These are phyloP conservation scores for Wickerhamiella vanderwaltii DNA, from an alignment of 805 yeast species.

Conservation along the genomic window DNA sequence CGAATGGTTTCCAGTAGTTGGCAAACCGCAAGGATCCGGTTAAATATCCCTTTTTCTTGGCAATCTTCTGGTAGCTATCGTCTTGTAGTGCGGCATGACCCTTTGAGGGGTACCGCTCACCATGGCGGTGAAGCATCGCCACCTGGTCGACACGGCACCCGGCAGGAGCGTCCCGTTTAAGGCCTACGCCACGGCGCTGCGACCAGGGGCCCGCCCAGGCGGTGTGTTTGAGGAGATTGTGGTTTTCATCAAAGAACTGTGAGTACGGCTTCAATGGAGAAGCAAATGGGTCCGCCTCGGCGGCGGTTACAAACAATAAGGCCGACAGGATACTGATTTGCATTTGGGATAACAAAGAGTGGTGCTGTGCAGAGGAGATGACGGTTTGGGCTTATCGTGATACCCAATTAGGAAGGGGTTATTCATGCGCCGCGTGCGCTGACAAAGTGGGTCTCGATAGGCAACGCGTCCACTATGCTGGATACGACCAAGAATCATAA, in stretches of 20 bases:
- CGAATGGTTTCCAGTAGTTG: slow-evolving; percentile 36
- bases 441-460: no score
- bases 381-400: no score
- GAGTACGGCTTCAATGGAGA: slow-evolving; percentile 17
- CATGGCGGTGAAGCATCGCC: slow-evolving; percentile 42
- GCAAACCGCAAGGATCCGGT: slow-evolving; percentile 37
- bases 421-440: no score
- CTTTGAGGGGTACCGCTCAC: slow-evolving; percentile 41
- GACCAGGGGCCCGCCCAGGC: slow-evolving; percentile 46
- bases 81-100: slow-evolving; percentile 13
- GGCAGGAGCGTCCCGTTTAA: slow-evolving; percentile 39
- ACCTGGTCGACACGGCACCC: slow-evolving; percentile 45
- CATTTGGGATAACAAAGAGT: neutral
- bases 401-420: no score
- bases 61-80: slow-evolving; percentile 14
- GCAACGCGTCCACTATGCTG: no score
- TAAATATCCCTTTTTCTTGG: slow-evolving; percentile 12
- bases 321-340: neutral
- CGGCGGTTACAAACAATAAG: neutral
- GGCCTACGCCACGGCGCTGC: slow-evolving; percentile 40
- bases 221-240: slow-evolving; percentile 35
- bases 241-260: slow-evolving; percentile 30
- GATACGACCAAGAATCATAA: no score
- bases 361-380: neutral
- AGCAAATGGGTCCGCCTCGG: slow-evolving; percentile 4